Evolutionary conservation across 2,329 filamentous ascomycete species (phyloP), one percentile per base, ranked within the genome.

Genomic region (Paraphoma sp.): DNA sequence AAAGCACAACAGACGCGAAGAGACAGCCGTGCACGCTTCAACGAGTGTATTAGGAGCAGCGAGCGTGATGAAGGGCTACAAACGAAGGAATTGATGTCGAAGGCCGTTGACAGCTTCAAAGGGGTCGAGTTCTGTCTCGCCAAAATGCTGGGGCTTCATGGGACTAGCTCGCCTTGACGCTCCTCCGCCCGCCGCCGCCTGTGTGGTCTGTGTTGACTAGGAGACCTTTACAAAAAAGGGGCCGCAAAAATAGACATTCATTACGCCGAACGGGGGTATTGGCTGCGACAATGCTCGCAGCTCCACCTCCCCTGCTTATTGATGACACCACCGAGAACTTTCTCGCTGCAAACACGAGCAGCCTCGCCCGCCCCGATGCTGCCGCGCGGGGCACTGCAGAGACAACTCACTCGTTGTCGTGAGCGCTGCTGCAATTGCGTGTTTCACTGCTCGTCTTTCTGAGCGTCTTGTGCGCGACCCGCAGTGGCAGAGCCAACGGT

Each of bases 51-150:
- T 65, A 69, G 55, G 57, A 64, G 56, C 68, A 76, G 68, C 73
- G 73, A 75, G 53, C 53, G 72, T 74, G 59, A 55, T 54, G 47
- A 59, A 54, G 50, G 53, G 49, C 48, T 54, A 65, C 48, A 69
- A 74, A 74, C 69, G 70, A 73, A 71, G 61, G 72, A 62, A 67
- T 55, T 45, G 50, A 14, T 53, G 48, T 54, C 41, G 50, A 65
- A 45, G 49, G 58, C 61, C 58, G 62, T 69, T 67, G 59, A 57
- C 56, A 54, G 57, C 48, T 43, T 54, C 57, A 61, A 62, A 63
- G 63, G 65, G 62, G 66, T 60, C 56, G 62, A 58, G 56, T 60
- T 43, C 61, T 49, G 51, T 51, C 53, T 53, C 31, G 30, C 51
- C 59, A 60, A 60, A 64, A 57, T 53, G 57, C 61, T 59, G 64